Percentiles rank a stretch among this genome's conserved stretches.
Conservation (phyloP, 345 rosid species). For the Eucalyptus pauciflora region DNA sequence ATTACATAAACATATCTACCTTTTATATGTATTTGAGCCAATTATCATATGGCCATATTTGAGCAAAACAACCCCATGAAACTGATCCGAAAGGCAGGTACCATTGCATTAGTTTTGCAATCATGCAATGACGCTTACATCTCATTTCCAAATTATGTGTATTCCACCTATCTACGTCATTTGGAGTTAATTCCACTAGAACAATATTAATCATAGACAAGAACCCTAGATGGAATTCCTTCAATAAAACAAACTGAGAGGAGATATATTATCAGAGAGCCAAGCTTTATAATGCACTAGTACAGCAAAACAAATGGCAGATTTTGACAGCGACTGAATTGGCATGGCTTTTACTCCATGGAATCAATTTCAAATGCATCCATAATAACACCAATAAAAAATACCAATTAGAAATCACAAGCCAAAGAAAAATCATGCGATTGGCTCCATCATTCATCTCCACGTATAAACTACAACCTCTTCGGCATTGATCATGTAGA, state of each 20-base stretch:
- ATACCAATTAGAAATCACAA: not conserved
- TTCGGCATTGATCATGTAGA: not conserved
- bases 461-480: not conserved
- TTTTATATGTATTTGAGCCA: not conserved
- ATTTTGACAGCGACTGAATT: not conserved
- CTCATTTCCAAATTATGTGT: not conserved
- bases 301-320: not conserved
- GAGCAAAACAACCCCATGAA: not conserved
- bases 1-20: not conserved
- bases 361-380: not conserved
- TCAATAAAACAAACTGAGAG: not conserved
- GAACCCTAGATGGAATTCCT: not conserved
- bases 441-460: not conserved
- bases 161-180: not conserved
- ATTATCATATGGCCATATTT: not conserved
- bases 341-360: not conserved
- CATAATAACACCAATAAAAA: not conserved
- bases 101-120: not conserved
- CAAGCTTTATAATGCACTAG: not conserved
- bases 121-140: not conserved
- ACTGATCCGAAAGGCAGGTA: not conserved
- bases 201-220: not conserved
- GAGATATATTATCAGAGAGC: not conserved
- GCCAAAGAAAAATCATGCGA: not conserved
- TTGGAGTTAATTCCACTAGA: not conserved